Conservation (phyloP, 371 early-diverging fungal genomes). For the Circinella umbellata region DNA sequence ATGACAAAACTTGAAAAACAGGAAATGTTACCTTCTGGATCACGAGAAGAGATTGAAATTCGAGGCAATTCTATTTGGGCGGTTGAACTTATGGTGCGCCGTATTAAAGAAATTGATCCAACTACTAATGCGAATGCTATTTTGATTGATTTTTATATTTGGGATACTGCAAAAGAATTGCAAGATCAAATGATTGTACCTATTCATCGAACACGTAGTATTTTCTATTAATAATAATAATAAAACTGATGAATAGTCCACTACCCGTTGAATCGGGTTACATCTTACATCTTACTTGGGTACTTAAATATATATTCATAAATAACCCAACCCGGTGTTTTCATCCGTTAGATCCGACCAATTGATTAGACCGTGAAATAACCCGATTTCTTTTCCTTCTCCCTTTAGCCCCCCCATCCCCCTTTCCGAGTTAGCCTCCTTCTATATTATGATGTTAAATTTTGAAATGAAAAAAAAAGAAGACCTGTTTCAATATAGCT, state of each 20-base stretch:
- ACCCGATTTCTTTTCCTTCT: too few species aligned
- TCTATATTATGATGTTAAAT: too few species aligned
- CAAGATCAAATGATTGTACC: conserved; percentile 65
- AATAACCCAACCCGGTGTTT: too few species aligned
- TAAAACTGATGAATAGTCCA: neutral
- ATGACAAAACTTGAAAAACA: conserved; percentile 46
- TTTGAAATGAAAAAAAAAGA: too few species aligned
- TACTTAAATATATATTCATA: too few species aligned
- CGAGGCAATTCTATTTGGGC: conserved; percentile 87
- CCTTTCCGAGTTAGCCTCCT: too few species aligned
- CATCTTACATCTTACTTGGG: too few species aligned
- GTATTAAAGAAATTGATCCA: conserved; percentile 47
- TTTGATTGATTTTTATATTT: conserved; percentile 87
- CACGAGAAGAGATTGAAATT: conserved; percentile 80
- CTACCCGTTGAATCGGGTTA: neutral
- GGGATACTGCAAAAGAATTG: conserved; percentile 85
- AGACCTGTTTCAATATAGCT: too few species aligned
- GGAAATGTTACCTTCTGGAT: conserved; percentile 63
- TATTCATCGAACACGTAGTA: conserved; percentile 81
- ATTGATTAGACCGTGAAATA: too few species aligned
- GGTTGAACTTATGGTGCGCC: conserved; percentile 71
- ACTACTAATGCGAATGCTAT: conserved; percentile 70
- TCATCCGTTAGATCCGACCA: too few species aligned
- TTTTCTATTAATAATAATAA: conserved; percentile 65
- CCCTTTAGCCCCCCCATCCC: too few species aligned